Evolutionary conservation across 768 basidiomycete species (phyloP), one percentile per base, ranked within the genome.

Genomic region (Gloeophyllum trabeum): DNA sequence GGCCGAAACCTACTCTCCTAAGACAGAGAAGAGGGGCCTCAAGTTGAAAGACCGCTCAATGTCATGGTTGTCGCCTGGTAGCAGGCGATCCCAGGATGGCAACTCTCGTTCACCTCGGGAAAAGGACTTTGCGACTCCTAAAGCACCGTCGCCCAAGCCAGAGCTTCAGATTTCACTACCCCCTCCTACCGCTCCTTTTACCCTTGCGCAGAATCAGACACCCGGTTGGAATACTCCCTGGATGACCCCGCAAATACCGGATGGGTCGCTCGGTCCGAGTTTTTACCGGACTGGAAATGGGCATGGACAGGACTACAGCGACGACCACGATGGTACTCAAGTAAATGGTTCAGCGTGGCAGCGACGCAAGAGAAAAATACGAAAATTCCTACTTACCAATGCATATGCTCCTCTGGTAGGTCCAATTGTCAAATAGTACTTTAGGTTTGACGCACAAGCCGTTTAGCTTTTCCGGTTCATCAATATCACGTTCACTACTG

Each of bases 401-500:
- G 60, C 72, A 42, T 87, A 87, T 56, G 81, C 87, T 40, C 88
- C 88, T 39, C 54, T 91, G 64, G 88, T 88, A 50, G 41, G 75
- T 60, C 19, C 19, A 40, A 6, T 26, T 12, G 6, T n/a, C 32
- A 24, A 22, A 22, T 18, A 22, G 37, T 30, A 34, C 3, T 23
- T 24, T 4, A 7, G n/a, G 4, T 35, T 24, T 7, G 12, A 38
- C 42, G 24, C 46, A 22, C 4, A 39, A 32, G 18, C 20, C 14
- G 24, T 47, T 35, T 49, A 91, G 88, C 67, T 92, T 28, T 88
- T 91, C 57, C 82, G 90, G 41, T 71, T 88, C 50, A 71, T 81
- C 57, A 92, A 92, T 55, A 79, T 94, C 48, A 67, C 80, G 6
- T 84, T 92, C 51, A 91, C 84, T 10, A 74, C 80, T 13, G 70